Conservation (phyloP, 1,139 yeast genomes). For the Meyerozyma elateridarum region DNA sequence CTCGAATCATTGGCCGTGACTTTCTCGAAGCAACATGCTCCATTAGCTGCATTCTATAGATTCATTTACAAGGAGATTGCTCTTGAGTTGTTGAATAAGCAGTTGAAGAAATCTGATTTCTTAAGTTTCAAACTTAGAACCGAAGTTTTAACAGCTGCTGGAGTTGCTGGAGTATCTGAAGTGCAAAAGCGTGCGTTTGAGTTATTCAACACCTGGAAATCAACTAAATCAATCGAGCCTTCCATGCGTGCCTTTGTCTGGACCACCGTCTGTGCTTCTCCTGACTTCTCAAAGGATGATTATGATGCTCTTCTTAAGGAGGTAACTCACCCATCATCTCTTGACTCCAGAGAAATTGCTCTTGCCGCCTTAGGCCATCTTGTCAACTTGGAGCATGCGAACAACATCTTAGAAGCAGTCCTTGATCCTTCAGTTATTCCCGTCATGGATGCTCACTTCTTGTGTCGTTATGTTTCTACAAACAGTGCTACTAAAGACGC, state of each 20-base stretch:
- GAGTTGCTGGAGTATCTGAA: conserved; percentile 44
- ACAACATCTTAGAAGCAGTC: conserved; percentile 35
- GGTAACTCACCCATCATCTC: conserved; percentile 51
- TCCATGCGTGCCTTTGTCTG: conserved; percentile 52
- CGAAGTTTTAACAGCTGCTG: conserved; percentile 47
- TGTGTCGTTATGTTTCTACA: conserved; percentile 47
- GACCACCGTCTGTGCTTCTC: conserved; percentile 42
- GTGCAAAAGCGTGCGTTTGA: conserved; percentile 43
- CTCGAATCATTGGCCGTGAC: conserved; percentile 38
- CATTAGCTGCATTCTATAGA: conserved; percentile 36
- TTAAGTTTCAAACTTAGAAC: conserved; percentile 49
- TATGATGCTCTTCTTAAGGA: conserved; percentile 47
- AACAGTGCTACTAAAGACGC: conserved; percentile 46
- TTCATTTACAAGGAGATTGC: conserved; percentile 40
- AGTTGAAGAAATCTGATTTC: conserved; percentile 27
- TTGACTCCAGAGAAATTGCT: conserved; percentile 67
- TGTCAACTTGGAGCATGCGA: conserved; percentile 31
- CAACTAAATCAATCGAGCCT: conserved; percentile 43
- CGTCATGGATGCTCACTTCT: conserved; percentile 67
- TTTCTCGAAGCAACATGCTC: conserved; percentile 43
- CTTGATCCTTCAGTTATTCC: conserved; percentile 45
- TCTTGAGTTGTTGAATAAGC: conserved; percentile 29
- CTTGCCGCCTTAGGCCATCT: conserved; percentile 57
- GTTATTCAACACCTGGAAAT: conserved; percentile 35
- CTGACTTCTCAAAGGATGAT: conserved; percentile 35